These are phyloP conservation scores for Silene coronaria DNA, from an alignment of 179 eudicot genomes.

Conservation along the genomic window DNA sequence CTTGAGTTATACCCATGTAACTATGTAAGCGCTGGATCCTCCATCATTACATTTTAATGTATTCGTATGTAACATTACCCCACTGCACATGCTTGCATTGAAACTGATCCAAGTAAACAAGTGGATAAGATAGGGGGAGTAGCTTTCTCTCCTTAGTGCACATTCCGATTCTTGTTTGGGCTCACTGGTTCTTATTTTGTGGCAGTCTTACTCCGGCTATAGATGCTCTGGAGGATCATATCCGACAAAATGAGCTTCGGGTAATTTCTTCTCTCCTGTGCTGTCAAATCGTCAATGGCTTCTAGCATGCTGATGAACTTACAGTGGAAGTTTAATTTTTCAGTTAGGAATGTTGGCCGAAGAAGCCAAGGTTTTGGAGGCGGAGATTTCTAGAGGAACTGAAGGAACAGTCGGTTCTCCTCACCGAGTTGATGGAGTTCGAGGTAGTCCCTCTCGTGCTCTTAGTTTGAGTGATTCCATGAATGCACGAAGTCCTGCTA, in stretches of 20 bases:
- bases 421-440: constrained; percentile 47
- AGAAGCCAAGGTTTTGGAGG: constrained; percentile 72
- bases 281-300: neutral
- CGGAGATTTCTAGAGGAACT: constrained; percentile 41
- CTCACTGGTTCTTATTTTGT: constrained; percentile 13
- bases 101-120: too few relatives aligned
- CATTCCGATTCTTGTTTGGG: neutral
- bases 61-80: too few relatives aligned
- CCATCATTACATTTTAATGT: too few relatives aligned
- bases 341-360: constrained; percentile 61
- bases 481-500: constrained; percentile 38
- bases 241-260: constrained; percentile 75
- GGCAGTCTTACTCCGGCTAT: constrained; percentile 94
- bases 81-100: too few relatives aligned
- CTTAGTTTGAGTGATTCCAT: constrained; percentile 35
- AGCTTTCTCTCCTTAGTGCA: too few relatives aligned
- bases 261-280: constrained; percentile 28
- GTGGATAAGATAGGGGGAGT: too few relatives aligned
- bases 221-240: constrained; percentile 68
- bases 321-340: constrained; percentile 14
- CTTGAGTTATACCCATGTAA: too few relatives aligned
- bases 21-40: too few relatives aligned
- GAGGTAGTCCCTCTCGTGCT: constrained; percentile 48
- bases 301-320: constrained; percentile 6
- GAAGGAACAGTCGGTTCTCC: constrained; percentile 53